Conservation (phyloP, 2,329 filamentous ascomycete genomes). For the Bipolaris sorokiniana region DNA sequence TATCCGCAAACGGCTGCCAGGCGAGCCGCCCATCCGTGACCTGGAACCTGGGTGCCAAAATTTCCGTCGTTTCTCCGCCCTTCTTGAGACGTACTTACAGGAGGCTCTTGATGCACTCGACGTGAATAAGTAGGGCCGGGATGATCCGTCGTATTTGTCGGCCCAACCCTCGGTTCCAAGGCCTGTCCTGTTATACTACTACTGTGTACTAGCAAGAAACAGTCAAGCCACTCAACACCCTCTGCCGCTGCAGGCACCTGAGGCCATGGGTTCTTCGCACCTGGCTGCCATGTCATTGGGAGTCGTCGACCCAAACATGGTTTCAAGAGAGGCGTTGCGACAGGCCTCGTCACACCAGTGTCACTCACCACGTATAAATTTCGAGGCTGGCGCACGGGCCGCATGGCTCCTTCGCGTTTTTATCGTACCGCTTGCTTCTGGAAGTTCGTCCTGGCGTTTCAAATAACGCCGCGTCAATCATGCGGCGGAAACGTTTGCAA, state of each 20-base stretch:
- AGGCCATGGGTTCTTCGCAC: neutral
- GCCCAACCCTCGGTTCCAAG: neutral
- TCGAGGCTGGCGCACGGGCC: neutral
- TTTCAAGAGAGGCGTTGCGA: slow-evolving; percentile 19
- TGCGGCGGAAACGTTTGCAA: slow-evolving; percentile 11
- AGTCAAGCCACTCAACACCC: slow-evolving; percentile 2
- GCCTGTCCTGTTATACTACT: neutral
- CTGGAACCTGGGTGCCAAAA: neutral
- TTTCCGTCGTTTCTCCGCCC: neutral
- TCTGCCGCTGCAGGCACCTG: neutral
- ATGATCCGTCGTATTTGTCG: slow-evolving; percentile 1
- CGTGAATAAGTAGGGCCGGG: neutral
- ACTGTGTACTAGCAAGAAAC: slow-evolving; percentile 1
- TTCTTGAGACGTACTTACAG: slow-evolving; percentile 5
- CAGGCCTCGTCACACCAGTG: slow-evolving; percentile 16
- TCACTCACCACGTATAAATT: slow-evolving; percentile 3
- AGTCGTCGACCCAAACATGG: slow-evolving; percentile 9
- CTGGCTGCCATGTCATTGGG: neutral
- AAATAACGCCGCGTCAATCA: slow-evolving; percentile 14
- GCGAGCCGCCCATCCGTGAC: neutral
- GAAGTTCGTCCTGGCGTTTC: slow-evolving; percentile 12
- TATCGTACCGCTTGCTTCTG: slow-evolving; percentile 9
- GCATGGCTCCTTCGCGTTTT: slow-evolving; percentile 6
- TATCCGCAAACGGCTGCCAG: neutral
- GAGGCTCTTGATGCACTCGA: slow-evolving; percentile 7